Evolutionary conservation across 1,284 basidiomycete species (phyloP), one percentile per base, ranked within the genome.

Genomic region (Puccinia horiana): DNA sequence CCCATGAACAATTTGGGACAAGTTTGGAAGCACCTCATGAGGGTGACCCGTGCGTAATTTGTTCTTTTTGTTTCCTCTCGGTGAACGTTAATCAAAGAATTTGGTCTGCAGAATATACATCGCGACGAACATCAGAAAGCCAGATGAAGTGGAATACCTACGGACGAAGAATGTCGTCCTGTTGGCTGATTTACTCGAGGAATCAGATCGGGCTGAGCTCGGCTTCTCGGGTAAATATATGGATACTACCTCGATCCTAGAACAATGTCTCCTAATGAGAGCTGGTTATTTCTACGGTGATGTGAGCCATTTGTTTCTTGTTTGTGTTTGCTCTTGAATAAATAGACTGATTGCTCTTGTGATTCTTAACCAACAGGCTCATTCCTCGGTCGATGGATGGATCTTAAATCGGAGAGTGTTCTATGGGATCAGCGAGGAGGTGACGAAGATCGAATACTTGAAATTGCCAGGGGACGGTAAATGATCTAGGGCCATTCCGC

Each of bases 381-480:
- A 81, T 75, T 81, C 80, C 26, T 81, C 80, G 16, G 37, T 81
- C 42, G 49, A 44, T 37, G 80, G 80, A 75, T 75, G 56, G 80
- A 75, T 75, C 49, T 42, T 81, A 20, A 81, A 81, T 44, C 70
- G 72, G 18, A 52, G 80, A 67, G 70, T 67, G 4, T 65, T 67
- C 32, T 67, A 61, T 56, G 72, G 72, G 37, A 81, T 81, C 37
- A 47, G 63, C 32, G 80, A 81, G 61, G 49, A 69, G 47, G 40
- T 81, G 14, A 81, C 80, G 2, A 75, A 75, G 49, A 81, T 75
- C 37, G 80, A 81, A 44, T 81, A 81, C 49, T 54, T 81, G 58
- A 75, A 81, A 52, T 49, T 29, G 63, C 70, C 69, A 32, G 78
- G 78, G 14, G 78, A 74, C 26, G 78, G 69, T 3, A 69, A 73